Percentiles rank a stretch among this genome's conserved stretches.
These are phyloP conservation scores for Neopestalotiopsis sp. DNA, from an alignment of 2,329 filamentous ascomycete genomes.

Conservation along the genomic window DNA sequence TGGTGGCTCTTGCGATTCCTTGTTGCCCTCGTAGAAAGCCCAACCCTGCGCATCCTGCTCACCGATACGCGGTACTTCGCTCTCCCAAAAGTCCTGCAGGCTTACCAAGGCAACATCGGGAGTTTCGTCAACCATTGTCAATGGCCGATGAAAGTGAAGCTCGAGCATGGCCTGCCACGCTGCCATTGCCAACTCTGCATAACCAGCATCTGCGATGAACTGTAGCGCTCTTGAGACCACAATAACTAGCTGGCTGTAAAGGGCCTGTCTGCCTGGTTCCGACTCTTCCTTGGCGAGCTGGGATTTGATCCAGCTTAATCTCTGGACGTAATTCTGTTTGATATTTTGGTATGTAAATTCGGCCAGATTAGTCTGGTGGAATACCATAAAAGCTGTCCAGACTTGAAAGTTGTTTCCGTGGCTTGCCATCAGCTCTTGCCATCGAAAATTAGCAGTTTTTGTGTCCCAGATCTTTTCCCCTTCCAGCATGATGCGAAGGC, in stretches of 20 bases:
- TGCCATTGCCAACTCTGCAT: slow-evolving; percentile 75
- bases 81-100: slow-evolving; percentile 86
- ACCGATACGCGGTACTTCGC: slow-evolving; percentile 78
- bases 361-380: slow-evolving; percentile 71
- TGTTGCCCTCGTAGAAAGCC: slow-evolving; percentile 54
- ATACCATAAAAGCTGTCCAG: slow-evolving; percentile 78
- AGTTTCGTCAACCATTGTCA: slow-evolving; percentile 31
- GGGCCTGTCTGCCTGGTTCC: slow-evolving; percentile 15
- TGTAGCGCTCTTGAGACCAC: slow-evolving; percentile 76
- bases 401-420: slow-evolving; percentile 65
- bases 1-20: slow-evolving; percentile 45
- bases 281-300: slow-evolving; percentile 20
- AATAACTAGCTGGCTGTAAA: slow-evolving; percentile 62
- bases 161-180: slow-evolving; percentile 87
- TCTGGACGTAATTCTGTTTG: slow-evolving; percentile 63
- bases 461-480: slow-evolving; percentile 76
- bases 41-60: slow-evolving; percentile 76
- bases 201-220: slow-evolving; percentile 79
- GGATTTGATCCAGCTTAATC: slow-evolving; percentile 50
- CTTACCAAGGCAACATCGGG: slow-evolving; percentile 36
- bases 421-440: slow-evolving; percentile 65
- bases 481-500: slow-evolving; percentile 75
- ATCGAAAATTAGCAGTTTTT: slow-evolving; percentile 65
- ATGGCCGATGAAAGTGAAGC: slow-evolving; percentile 67
- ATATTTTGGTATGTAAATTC: slow-evolving; percentile 73